These are phyloP conservation scores for Apiosordaria backusii DNA, from an alignment of 495 filamentous ascomycete species.

Conservation along the genomic window DNA sequence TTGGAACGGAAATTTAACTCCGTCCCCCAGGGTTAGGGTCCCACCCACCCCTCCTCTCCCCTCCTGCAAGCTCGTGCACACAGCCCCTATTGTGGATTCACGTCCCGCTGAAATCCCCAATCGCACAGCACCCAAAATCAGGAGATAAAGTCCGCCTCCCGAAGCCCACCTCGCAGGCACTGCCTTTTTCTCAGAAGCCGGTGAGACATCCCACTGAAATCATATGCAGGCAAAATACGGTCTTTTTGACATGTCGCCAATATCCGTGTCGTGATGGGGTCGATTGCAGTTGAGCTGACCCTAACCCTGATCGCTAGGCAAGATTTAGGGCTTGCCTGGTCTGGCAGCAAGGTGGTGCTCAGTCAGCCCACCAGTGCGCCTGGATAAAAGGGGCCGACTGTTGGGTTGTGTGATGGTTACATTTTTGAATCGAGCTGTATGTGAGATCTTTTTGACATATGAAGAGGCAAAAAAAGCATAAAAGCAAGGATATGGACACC, in stretches of 20 bases:
- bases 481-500: neutral
- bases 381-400: neutral
- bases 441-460: too few species aligned
- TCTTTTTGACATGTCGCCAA: too few species aligned
- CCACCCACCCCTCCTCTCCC: neutral
- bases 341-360: neutral
- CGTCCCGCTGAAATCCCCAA: neutral
- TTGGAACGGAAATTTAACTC: neutral
- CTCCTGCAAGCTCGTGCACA: neutral
- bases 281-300: neutral
- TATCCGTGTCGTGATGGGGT: too few species aligned
- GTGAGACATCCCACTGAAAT: too few species aligned
- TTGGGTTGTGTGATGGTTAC: neutral
- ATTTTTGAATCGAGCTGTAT: neutral
- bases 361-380: neutral
- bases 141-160: neutral
- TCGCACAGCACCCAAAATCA: neutral
- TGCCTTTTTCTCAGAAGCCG: neutral
- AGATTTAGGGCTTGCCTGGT: neutral
- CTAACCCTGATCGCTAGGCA: neutral
- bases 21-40: neutral
- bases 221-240: too few species aligned
- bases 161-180: neutral
- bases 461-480: neutral
- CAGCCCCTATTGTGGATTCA: neutral